Percentiles rank a stretch among this genome's conserved stretches.
Conservation (phyloP, 2,329 filamentous ascomycete species). For the Lachnellula occidentalis region DNA sequence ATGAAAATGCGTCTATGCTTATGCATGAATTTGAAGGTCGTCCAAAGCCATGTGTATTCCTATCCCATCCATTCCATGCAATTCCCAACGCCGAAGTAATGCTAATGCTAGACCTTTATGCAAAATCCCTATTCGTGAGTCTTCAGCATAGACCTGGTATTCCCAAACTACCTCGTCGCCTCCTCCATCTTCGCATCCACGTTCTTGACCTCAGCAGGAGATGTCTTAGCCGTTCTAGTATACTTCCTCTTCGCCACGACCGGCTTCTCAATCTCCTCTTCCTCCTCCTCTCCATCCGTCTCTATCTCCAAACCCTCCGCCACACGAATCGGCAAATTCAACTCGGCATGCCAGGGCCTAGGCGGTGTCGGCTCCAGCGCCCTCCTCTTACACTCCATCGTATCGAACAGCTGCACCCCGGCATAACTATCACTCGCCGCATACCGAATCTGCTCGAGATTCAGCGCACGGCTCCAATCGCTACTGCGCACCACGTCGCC, state of each 20-base stretch:
- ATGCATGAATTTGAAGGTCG: no score
- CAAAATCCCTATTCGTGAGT: not conserved
- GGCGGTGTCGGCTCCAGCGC: slow-evolving; percentile 65
- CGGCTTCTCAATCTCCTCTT: slow-evolving; percentile 23
- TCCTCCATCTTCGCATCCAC: not conserved
- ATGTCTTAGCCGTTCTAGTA: not conserved
- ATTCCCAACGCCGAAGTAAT: not conserved
- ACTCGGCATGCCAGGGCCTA: slow-evolving; percentile 62
- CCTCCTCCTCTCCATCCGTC: slow-evolving; percentile 22
- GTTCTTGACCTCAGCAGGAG: not conserved
- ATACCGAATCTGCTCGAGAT: slow-evolving; percentile 62
- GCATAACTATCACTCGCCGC: slow-evolving; percentile 82
- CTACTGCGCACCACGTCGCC: slow-evolving; percentile 60
- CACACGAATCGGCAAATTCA: slow-evolving; percentile 56
- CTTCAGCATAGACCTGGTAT: not conserved
- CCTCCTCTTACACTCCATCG: slow-evolving; percentile 63
- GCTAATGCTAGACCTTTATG: not conserved
- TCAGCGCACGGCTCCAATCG: slow-evolving; percentile 65
- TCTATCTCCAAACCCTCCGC: slow-evolving; percentile 38
- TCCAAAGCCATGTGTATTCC: not conserved
- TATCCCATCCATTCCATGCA: not conserved
- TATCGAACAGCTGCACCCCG: slow-evolving; percentile 65
- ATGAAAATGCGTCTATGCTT: not conserved
- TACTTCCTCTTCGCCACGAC: slow-evolving; percentile 3
- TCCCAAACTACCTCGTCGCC: slow-evolving; percentile 34